Percentiles rank a stretch among this genome's conserved stretches.
Conservation (phyloP, 2,329 filamentous ascomycete species). For the Botrytis fragariae region DNA sequence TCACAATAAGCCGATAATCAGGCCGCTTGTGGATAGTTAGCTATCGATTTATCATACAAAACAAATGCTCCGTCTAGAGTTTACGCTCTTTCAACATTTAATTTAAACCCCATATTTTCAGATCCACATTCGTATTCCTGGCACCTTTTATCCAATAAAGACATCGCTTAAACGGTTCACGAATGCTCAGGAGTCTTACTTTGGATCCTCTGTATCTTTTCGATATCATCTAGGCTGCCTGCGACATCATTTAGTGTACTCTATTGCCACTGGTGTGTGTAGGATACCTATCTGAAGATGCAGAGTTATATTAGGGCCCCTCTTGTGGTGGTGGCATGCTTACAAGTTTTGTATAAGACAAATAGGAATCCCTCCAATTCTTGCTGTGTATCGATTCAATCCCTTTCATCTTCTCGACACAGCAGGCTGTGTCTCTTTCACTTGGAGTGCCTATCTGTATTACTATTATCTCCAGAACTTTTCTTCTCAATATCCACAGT, state of each 20-base stretch:
- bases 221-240: too few species aligned
- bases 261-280: neutral
- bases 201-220: neutral
- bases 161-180: neutral
- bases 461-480: neutral
- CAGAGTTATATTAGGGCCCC: neutral
- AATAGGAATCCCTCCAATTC: neutral
- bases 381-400: neutral
- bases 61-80: neutral
- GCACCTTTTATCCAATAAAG: neutral
- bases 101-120: neutral
- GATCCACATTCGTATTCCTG: neutral
- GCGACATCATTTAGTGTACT: neutral
- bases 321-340: neutral
- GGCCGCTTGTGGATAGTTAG: neutral
- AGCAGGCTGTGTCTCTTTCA: constrained; percentile 1
- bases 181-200: neutral
- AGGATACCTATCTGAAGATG: neutral
- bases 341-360: neutral
- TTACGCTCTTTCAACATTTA: neutral
- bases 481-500: neutral
- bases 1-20: neutral
- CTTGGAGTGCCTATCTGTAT: neutral
- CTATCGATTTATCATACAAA: neutral
- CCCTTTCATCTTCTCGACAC: neutral